Percentiles rank a stretch among this genome's conserved stretches.
Conservation (phyloP, 495 filamentous ascomycete genomes). For the Thozetella sp. region DNA sequence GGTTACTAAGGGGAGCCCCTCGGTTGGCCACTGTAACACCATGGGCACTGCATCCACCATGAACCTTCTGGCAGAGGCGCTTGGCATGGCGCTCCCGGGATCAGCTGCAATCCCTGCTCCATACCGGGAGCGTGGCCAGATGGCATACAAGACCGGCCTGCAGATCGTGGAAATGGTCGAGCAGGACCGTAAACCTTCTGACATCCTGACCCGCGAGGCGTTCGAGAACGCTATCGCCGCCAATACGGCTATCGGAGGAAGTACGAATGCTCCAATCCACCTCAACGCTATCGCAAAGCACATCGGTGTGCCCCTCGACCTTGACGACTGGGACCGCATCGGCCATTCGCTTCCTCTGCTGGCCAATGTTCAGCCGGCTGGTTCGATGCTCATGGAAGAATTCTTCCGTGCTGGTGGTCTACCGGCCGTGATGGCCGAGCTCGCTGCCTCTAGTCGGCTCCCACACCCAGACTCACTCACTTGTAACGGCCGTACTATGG, state of each 20-base stretch:
- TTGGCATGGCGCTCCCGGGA: constrained; percentile 58
- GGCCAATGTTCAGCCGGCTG: constrained; percentile 57
- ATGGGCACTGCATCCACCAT: constrained; percentile 63
- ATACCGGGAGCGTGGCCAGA: constrained; percentile 53
- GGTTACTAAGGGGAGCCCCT: constrained; percentile 50
- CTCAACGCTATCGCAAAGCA: constrained; percentile 57
- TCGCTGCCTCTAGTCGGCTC: constrained; percentile 43
- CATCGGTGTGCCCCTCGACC: constrained; percentile 48
- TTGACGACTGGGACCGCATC: constrained; percentile 56
- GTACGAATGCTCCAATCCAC: constrained; percentile 59
- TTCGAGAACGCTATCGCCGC: constrained; percentile 58
- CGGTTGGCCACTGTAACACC: constrained; percentile 57
- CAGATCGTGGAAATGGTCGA: constrained; percentile 59
- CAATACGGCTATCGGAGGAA: constrained; percentile 57
- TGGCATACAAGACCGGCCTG: constrained; percentile 53
- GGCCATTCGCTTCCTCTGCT: constrained; percentile 52
- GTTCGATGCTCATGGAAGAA: constrained; percentile 53
- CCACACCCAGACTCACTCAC: neutral
- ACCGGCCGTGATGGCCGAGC: constrained; percentile 53
- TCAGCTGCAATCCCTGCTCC: constrained; percentile 56
- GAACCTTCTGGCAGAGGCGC: constrained; percentile 56
- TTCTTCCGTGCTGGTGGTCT: constrained; percentile 57
- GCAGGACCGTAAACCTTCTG: constrained; percentile 53
- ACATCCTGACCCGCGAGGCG: constrained; percentile 56
- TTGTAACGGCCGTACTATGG: neutral